Percentiles rank a stretch among this genome's conserved stretches.
Evolutionary conservation across 2,329 filamentous ascomycete species (phyloP).

Genomic region (Cercospora zeina): DNA sequence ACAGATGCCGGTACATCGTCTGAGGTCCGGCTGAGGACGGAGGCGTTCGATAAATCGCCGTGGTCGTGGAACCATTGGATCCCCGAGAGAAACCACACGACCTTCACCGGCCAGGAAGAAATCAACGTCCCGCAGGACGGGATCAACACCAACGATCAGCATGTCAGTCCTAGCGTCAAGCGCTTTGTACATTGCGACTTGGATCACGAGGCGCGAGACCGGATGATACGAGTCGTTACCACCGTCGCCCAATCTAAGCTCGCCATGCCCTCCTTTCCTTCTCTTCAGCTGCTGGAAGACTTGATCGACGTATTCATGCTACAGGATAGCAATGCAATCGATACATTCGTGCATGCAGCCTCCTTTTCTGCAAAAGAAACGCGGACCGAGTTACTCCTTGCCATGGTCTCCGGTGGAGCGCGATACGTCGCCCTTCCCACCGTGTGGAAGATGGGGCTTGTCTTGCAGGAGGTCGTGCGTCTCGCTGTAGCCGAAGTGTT

Average conservation of each 20-base stretch:
- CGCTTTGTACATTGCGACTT: conserved; percentile 29
- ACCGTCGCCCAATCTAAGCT: conserved; percentile 33
- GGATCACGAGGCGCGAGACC: conserved; percentile 29
- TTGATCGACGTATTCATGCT: conserved; percentile 60
- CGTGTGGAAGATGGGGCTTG: conserved; percentile 60
- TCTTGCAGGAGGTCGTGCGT: conserved; percentile 50
- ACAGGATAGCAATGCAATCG: conserved; percentile 55
- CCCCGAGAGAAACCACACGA: conserved; percentile 26
- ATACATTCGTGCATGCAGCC: conserved; percentile 60
- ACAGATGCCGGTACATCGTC: conserved; percentile 13
- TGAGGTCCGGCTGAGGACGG: conserved; percentile 27
- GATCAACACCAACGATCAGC: conserved; percentile 30
- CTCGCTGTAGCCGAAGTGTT: conserved; percentile 43
- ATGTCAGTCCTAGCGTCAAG: conserved; percentile 30
- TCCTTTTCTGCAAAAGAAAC: conserved; percentile 57
- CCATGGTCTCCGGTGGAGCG: conserved; percentile 59
- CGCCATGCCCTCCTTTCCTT: conserved; percentile 61
- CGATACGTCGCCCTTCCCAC: conserved; percentile 57
- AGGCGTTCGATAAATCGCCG: conserved; percentile 31
- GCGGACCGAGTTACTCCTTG: conserved; percentile 59
- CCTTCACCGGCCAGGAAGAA: conserved; percentile 31
- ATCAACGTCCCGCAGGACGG: conserved; percentile 32
- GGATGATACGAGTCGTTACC: conserved; percentile 35
- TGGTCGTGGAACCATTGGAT: conserved; percentile 37
- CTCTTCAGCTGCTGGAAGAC: conserved; percentile 59